These are phyloP conservation scores for Aspergillus carlsbadensis DNA, from an alignment of 495 filamentous ascomycete genomes.

Conservation along the genomic window DNA sequence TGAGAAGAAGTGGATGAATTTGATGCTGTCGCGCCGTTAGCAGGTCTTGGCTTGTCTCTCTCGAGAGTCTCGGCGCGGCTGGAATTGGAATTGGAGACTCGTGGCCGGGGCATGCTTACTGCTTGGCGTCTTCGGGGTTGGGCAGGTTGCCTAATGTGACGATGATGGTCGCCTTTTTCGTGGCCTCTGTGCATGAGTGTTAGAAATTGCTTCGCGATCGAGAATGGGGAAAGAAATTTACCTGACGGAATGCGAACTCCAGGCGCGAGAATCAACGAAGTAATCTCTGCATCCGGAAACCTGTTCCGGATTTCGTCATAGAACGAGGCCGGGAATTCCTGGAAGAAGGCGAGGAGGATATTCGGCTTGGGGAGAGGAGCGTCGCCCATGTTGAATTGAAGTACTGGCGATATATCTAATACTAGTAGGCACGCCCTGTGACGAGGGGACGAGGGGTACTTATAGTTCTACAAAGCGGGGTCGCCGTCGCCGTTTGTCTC, in stretches of 20 bases:
- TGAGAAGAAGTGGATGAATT: constrained; percentile 71
- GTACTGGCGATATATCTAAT: background rate
- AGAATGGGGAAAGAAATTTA: background rate
- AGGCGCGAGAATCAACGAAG: background rate
- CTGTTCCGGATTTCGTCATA: constrained; percentile 9
- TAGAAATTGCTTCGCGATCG: background rate
- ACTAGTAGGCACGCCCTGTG: background rate
- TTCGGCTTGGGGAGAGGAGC: constrained; percentile 14
- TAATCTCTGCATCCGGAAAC: constrained; percentile 18
- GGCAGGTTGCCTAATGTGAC: constrained; percentile 21
- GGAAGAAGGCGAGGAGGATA: constrained; percentile 14
- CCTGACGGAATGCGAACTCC: constrained; percentile 18
- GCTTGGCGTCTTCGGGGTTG: constrained; percentile 19
- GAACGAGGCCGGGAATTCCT: constrained; percentile 5
- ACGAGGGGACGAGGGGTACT: background rate
- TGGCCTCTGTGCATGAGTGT: constrained; percentile 9
- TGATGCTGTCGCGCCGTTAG: constrained; percentile 44
- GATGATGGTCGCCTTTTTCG: constrained; percentile 16
- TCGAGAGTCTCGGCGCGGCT: no score
- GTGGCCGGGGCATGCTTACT: constrained; percentile 13
- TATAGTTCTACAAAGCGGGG: constrained; percentile 1
- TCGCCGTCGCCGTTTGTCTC: background rate
- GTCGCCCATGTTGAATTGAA: constrained; percentile 39
- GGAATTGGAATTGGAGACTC: no score
- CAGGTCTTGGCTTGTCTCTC: no score